A percentile compares a stretch with the other conserved stretches of the same genome.
These are phyloP conservation scores for Pleurotus platypus DNA, from an alignment of 768 basidiomycete species.

Conservation along the genomic window DNA sequence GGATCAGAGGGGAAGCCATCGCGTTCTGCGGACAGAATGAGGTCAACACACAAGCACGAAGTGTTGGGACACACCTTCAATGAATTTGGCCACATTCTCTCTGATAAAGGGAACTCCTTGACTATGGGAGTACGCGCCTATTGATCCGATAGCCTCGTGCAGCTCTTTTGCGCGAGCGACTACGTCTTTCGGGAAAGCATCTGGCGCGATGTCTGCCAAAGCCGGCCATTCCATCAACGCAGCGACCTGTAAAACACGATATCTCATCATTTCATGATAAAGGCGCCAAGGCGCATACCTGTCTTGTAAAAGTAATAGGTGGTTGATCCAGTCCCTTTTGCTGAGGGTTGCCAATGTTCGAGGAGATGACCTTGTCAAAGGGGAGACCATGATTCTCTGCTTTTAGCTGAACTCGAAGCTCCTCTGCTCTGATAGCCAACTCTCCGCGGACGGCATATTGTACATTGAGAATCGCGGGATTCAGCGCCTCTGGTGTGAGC, in stretches of 20 bases:
- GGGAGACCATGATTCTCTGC: slow-evolving; percentile 58
- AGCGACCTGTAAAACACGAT: slow-evolving; percentile 57
- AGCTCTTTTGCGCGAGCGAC: slow-evolving; percentile 79
- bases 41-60: not conserved
- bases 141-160: slow-evolving; percentile 81
- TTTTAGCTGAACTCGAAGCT: slow-evolving; percentile 69
- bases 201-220: slow-evolving; percentile 69
- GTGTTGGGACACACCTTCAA: slow-evolving; percentile 54
- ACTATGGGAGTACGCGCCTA: slow-evolving; percentile 94
- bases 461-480: slow-evolving; percentile 81
- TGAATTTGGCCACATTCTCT: slow-evolving; percentile 84
- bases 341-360: slow-evolving; percentile 98
- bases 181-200: slow-evolving; percentile 83
- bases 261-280: slow-evolving; percentile 9
- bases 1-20: slow-evolving; percentile 86
- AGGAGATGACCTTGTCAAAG: slow-evolving; percentile 85
- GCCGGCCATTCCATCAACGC: slow-evolving; percentile 91
- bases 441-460: slow-evolving; percentile 98
- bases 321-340: slow-evolving; percentile 92
- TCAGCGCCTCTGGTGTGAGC: slow-evolving; percentile 71
- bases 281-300: slow-evolving; percentile 48
- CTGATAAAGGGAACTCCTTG: slow-evolving; percentile 91
- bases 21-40: slow-evolving; percentile 51
- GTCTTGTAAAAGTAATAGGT: slow-evolving; percentile 87
- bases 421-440: slow-evolving; percentile 91